These are phyloP conservation scores for Puccinia horiana DNA, from an alignment of 1,284 basidiomycete species.

Conservation along the genomic window DNA sequence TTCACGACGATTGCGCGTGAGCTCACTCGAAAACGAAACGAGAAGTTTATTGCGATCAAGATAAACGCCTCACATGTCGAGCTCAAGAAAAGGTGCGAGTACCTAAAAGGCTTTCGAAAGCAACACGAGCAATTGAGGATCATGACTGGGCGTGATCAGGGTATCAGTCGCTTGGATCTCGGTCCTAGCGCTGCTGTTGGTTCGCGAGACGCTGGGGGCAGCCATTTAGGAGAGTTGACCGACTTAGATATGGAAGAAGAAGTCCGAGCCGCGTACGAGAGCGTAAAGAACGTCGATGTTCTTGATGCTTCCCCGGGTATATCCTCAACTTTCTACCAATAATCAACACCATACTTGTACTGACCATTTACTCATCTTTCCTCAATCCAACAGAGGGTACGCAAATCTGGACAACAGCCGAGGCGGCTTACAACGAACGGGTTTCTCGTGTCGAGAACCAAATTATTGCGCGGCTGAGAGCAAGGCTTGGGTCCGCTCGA, in stretches of 20 bases:
- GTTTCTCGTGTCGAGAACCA: conserved; percentile 97
- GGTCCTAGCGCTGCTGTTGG: conserved; percentile 64
- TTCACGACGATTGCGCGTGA: conserved; percentile 97
- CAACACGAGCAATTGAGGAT: conserved; percentile 96
- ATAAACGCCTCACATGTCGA: conserved; percentile 86
- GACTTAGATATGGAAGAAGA: conserved; percentile 91
- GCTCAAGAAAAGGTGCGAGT: conserved; percentile 82
- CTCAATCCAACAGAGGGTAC: conserved; percentile 71
- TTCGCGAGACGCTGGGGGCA: conserved; percentile 51
- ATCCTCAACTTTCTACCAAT: conserved; percentile 53
- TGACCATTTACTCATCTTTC: neutral
- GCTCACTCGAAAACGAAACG: conserved; percentile 83
- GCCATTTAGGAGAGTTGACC: conserved; percentile 62
- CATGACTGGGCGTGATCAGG: conserved; percentile 93
- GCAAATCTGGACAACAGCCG: conserved; percentile 96
- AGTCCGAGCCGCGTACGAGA: conserved; percentile 90
- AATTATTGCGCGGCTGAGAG: conserved; percentile 88
- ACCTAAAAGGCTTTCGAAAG: conserved; percentile 88
- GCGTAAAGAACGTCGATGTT: conserved; percentile 92
- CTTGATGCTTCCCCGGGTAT: conserved; percentile 83
- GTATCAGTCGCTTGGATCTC: conserved; percentile 71
- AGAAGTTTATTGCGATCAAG: conserved; percentile 97
- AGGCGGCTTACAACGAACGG: conserved; percentile 95
- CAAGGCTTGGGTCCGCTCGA: conserved; percentile 88
- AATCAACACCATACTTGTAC: neutral